A percentile compares a stretch with the other conserved stretches of the same genome.
Evolutionary conservation across 2,329 filamentous ascomycete genomes (phyloP).

Genomic region (Exophiala alcalophila): DNA sequence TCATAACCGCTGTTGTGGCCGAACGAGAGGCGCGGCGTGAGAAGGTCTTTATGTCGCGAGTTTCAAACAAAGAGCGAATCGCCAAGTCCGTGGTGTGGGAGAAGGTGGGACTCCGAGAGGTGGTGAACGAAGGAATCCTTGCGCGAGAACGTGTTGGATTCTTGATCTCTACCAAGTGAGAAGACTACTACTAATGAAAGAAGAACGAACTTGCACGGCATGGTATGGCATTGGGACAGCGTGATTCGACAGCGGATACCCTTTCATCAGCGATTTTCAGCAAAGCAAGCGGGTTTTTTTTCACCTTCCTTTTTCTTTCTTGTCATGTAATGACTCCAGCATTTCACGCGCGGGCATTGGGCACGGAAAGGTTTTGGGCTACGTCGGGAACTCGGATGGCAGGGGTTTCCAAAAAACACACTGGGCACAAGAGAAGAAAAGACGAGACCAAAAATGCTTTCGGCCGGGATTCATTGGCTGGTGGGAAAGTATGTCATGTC

Average conservation of each 20-base stretch:
- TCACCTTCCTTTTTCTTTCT: no score
- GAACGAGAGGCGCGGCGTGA: constrained; percentile 27
- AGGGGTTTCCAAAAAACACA: no score
- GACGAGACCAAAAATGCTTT: no score
- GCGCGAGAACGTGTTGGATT: constrained; percentile 27
- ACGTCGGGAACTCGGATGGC: no score
- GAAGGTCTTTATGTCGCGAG: constrained; percentile 15
- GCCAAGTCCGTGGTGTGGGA: constrained; percentile 26
- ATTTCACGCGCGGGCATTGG: no score
- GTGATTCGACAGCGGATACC: no score
- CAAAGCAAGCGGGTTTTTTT: neutral
- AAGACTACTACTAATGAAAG: neutral
- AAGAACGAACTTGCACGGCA: constrained; percentile 2
- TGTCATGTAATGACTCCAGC: no score
- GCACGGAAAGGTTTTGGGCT: no score
- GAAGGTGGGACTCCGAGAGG: constrained; percentile 25
- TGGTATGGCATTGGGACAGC: constrained; percentile 4
- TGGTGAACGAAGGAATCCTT: constrained; percentile 18
- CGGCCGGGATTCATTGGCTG: no score
- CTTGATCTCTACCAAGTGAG: constrained; percentile 19
- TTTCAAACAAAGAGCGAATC: constrained; percentile 26
- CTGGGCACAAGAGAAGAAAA: no score
- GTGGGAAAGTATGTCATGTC: no score
- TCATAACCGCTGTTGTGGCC: constrained; percentile 23
- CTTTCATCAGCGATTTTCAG: no score